These are phyloP conservation scores for Xylaria telfairii DNA, from an alignment of 495 filamentous ascomycete species.

Conservation along the genomic window DNA sequence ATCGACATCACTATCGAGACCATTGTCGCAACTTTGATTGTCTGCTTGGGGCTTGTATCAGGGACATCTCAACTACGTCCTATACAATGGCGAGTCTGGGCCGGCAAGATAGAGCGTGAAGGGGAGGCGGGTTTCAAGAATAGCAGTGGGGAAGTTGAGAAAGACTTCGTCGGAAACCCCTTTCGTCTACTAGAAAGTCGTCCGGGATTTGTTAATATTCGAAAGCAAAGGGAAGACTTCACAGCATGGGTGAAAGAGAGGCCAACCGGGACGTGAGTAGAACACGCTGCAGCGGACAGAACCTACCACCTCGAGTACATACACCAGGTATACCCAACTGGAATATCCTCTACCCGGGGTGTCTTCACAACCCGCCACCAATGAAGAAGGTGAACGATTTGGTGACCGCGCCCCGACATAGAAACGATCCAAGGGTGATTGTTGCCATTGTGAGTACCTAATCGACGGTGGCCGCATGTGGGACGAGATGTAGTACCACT, in stretches of 20 bases:
- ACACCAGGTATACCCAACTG: neutral
- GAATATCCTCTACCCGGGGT: neutral
- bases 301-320: neutral
- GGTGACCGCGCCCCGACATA: neutral
- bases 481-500: neutral
- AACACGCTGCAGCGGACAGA: neutral
- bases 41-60: conserved; percentile 74
- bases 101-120: conserved; percentile 80
- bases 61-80: conserved; percentile 73
- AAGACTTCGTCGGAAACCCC: conserved; percentile 59
- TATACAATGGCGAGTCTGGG: conserved; percentile 83
- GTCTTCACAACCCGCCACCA: neutral
- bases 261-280: neutral
- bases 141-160: conserved; percentile 64
- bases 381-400: neutral
- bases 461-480: neutral
- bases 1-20: conserved; percentile 82
- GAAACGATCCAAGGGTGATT: neutral
- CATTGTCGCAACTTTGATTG: conserved; percentile 69
- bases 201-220: conserved; percentile 59
- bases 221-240: conserved; percentile 77
- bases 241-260: conserved; percentile 68
- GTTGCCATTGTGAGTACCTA: neutral
- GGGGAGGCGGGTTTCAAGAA: conserved; percentile 72
- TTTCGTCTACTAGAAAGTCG: conserved; percentile 53